Evolutionary conservation across 1,284 basidiomycete genomes (phyloP), one percentile per base, ranked within the genome.

Genomic region (Tausonia pullulans): DNA sequence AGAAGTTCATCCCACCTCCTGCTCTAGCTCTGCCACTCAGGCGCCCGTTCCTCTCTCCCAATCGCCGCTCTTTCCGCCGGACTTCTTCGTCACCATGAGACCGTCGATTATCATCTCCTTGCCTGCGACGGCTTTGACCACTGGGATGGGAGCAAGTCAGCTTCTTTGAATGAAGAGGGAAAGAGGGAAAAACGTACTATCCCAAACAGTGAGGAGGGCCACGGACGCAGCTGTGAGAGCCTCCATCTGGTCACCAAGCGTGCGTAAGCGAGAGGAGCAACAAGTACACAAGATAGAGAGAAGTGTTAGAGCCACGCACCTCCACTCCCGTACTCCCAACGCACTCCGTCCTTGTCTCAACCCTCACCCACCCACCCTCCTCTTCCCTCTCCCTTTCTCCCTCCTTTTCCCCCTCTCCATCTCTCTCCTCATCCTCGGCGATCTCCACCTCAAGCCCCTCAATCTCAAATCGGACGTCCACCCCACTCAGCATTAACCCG

Each of bases 71-170:
- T 80, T 81, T 10, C 90, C 90, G 16, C 89, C 90, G 39, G 79
- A 77, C 74, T 93, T 93, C 43, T 76, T 74, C 2, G 79, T 78
- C 2, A 93, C 87, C 68, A 80, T 74, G 59, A 93, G 81, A 41
- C 83, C 82, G 45, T 71, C 71, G 9, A 80, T 75, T 13, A 67
- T 58, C 90, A 92, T 94, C 64, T 89, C 86, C 72, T 82, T 82
- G 16, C 90, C 90, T 3, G 86, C 88, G 1, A 92, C 85, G 5
- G 88, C 87, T 76, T 94, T 93, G 54, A 90, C 79, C 90, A 93
- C 62, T 63, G 41, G 14, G 43, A 1, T 27, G 27, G 27, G 27
- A 27, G 27, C 27, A 27, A 27, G 27, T 27, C 27, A 27, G 27
- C 27, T 27, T 27, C 2, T 2, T 16, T 1, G 9, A 49, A 44